Base-by-base conservation (phyloP, 805 yeast species). In the Lachancea cidri region DNA sequence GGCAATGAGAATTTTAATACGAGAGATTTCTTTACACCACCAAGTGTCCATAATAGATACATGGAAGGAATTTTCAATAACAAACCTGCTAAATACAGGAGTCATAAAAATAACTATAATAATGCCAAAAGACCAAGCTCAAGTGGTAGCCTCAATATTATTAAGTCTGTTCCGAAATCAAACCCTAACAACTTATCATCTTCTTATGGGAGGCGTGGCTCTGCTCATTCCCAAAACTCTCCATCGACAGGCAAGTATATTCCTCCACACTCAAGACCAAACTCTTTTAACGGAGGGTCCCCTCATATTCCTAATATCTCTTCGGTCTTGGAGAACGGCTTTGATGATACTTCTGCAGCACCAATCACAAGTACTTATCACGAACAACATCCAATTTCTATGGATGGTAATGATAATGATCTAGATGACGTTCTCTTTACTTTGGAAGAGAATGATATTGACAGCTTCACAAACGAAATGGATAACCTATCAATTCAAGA, bases 21-120 rank as follows among this genome's bases (percentile, higher is more conserved):
- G 38, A 82, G 79, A 51, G 91, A 84, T 55, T 81, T 73, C 50
- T 84, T 83, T 57, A 84, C 93, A 3, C 93, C 93, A 2, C 83
- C 83, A 41, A 77, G 88, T 18, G 82, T 79, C 4, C 75, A 79
- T 53, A 77, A 75, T 43, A 82, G 79, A 48, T 83, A 80, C 57
- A 75, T 83, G 83, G 86, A 78, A 41, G 66, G 66, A 48, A 79
- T 80, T 47, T 80, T 63, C 64, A 73, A 66, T 59, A 69, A 48
- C 25, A 41, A 49, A 57, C 66, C 56, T 47, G 61, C 56, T 42
- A 53, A 49, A 45, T 46, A 61, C 47, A 41, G 48, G 20, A 45
- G 48, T 18, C 48, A 46, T 31, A 37, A 46, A 29, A 46, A 44
- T 36, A 44, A 41, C 35, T 39, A 46, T 33, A 48, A 44, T 40